Evolutionary conservation across 1,284 basidiomycete genomes (phyloP).

Genomic region (Marasmius oreades): DNA sequence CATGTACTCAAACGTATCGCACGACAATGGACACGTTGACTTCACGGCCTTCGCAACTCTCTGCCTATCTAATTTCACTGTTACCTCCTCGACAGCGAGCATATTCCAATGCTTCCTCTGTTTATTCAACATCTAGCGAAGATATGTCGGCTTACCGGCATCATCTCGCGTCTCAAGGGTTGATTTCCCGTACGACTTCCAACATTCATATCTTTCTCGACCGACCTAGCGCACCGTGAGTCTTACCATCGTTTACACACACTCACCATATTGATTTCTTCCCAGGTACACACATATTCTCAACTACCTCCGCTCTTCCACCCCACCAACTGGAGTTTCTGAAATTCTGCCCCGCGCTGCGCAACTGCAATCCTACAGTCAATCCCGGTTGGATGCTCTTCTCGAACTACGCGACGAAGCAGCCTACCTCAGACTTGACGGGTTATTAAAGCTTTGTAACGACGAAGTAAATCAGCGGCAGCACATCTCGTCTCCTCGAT

Average conservation of each 20-base stretch:
- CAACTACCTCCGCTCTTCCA: slow-evolving; percentile 60
- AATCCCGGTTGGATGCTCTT: slow-evolving; percentile 55
- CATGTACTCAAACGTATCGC: slow-evolving; percentile 57
- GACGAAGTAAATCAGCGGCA: slow-evolving; percentile 57
- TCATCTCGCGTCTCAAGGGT: slow-evolving; percentile 57
- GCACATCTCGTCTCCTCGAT: slow-evolving; percentile 22
- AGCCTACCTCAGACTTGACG: slow-evolving; percentile 60
- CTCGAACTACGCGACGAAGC: slow-evolving; percentile 76
- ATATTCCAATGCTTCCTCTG: slow-evolving; percentile 43
- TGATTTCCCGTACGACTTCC: slow-evolving; percentile 42
- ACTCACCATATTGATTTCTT: slow-evolving; percentile 6
- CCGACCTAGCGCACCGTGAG: slow-evolving; percentile 73
- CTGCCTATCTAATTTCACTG: slow-evolving; percentile 52
- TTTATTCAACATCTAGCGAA: slow-evolving; percentile 46
- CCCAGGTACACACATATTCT: slow-evolving; percentile 66
- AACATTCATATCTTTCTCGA: slow-evolving; percentile 77
- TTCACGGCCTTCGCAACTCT: slow-evolving; percentile 64
- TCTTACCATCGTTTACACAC: slow-evolving; percentile 17
- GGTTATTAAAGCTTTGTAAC: slow-evolving; percentile 57
- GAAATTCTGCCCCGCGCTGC: slow-evolving; percentile 58
- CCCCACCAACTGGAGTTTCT: slow-evolving; percentile 39
- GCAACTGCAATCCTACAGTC: slow-evolving; percentile 41
- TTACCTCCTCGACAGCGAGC: slow-evolving; percentile 29
- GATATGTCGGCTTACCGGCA: slow-evolving; percentile 47
- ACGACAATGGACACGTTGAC: slow-evolving; percentile 63